These are phyloP conservation scores for Nicotiana noctiflora DNA, from an alignment of 257 asterid species.

Conservation along the genomic window DNA sequence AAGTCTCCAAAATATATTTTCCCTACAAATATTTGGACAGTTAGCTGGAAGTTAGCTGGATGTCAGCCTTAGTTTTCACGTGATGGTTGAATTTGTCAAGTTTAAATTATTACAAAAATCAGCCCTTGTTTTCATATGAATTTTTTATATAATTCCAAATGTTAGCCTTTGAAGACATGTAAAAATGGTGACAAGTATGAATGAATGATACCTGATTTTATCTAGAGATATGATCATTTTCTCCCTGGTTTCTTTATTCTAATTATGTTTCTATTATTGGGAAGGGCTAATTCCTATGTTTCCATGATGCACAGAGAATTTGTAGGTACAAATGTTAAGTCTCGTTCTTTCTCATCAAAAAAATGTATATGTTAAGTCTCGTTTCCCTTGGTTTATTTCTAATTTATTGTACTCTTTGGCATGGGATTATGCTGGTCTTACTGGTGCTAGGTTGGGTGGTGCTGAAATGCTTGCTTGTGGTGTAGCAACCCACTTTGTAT, in stretches of 20 bases:
- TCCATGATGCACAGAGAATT: not conserved
- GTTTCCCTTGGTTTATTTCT: not conserved
- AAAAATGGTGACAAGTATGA: not conserved
- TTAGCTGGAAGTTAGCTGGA: not conserved
- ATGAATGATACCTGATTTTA: not conserved
- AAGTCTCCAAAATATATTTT: not conserved
- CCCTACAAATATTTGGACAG: not conserved
- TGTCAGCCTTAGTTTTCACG: not conserved
- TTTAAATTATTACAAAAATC: not conserved
- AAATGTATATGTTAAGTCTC: not conserved
- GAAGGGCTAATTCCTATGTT: not conserved
- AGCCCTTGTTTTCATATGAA: not conserved
- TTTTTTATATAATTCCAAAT: not conserved
- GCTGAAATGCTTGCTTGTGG: conserved; percentile 95
- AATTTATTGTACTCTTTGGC: conserved; percentile 21
- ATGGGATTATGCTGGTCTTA: conserved; percentile 84
- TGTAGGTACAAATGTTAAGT: not conserved
- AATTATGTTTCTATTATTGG: not conserved
- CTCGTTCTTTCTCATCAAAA: no score
- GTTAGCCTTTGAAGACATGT: not conserved
- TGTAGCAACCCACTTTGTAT: conserved; percentile 83
- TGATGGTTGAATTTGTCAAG: not conserved
- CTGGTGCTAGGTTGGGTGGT: conserved; percentile 86
- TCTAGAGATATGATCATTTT: not conserved
- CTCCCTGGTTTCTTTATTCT: not conserved